A percentile compares a stretch with the other conserved stretches of the same genome.
phyloP scores from a whole-genome alignment of 208 protist species.

The Naegleria gruberi region DNA sequence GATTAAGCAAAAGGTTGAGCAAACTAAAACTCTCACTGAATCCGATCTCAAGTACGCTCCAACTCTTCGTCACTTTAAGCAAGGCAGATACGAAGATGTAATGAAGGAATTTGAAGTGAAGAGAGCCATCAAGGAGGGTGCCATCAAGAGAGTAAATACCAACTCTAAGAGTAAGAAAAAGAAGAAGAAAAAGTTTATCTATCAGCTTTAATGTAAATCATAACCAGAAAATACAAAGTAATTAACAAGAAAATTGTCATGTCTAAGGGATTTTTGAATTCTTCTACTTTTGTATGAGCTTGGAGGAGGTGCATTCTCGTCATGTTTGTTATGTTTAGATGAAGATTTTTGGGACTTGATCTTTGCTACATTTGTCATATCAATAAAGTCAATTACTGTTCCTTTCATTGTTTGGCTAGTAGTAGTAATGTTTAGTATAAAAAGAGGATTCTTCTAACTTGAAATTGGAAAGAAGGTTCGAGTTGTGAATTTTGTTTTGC shows the following conservation, averaged over 20 bases:
- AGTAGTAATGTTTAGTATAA: no score
- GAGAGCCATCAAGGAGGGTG: not conserved
- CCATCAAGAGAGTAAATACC: not conserved
- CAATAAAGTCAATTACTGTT: not conserved
- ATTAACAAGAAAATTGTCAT: not conserved
- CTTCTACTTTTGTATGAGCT: not conserved
- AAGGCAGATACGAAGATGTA: slow-evolving; percentile 23
- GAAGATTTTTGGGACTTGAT: not conserved
- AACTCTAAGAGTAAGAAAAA: not conserved
- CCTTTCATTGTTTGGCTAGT: not conserved
- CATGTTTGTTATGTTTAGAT: not conserved
- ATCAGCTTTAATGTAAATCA: not conserved
- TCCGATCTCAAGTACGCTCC: not conserved
- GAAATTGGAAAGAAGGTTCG: no score
- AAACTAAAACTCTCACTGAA: not conserved
- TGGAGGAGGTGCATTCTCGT: not conserved
- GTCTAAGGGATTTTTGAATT: not conserved
- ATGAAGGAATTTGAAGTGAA: not conserved
- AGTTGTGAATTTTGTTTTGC: no score
- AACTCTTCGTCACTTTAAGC: not conserved
- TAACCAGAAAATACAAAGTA: not conserved
- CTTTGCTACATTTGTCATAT: not conserved
- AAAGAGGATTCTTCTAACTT: no score
- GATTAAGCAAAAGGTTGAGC: not conserved
- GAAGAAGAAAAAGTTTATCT: not conserved